Evolutionary conservation across 805 yeast species (phyloP), one percentile per base, ranked within the genome.

Genomic region (Grigorovia yakushimaensis): DNA sequence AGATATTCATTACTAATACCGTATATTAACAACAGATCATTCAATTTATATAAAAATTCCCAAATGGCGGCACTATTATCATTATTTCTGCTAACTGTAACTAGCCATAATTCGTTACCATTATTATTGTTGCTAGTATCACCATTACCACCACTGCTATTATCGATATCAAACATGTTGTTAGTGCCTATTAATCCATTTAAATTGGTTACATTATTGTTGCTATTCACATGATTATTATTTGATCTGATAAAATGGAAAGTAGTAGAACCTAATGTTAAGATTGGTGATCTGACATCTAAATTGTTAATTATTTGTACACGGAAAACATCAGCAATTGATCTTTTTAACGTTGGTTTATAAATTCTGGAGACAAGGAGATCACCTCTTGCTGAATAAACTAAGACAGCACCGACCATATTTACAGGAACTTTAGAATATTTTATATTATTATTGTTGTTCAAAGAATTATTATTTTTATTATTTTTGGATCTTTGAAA

Each of bases 241-340:
- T 72, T 73, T 24, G 74, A 70, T 53, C 77, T 78, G 43, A 86
- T 81, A 59, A 88, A 89, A 46, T 88, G 73, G 60, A 91, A 93
- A 0, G 96, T 83, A 0, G 98, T 93, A 0, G 95, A 86, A 1
- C 98, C 98, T 41, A 93, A 67, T 0, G 98, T 93, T 41, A 91
- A 68, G 1, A 84, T 73, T 0, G 93, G 91, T 0, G 87, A 76
- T 51, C 81, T 68, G n/a, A 72, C 68, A 62, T 58, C 60, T 11
- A 51, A 40, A 48, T 82, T 76, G 46, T 85, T 72, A 39, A 91
- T 87, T 23, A 91, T 96, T 60, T 91, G 96, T 47, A 88, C 82
- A n/a, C 96, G 76, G 59, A 91, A 91, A 27, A 88, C 86, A 55
- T 89, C 97, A 17, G 93, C 72, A 19, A 89, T 80, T 47, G 84